A percentile compares a stretch with the other conserved stretches of the same genome.
These are phyloP conservation scores for Rhizopogon parksii DNA, from an alignment of 1,284 basidiomycete genomes.

Conservation along the genomic window DNA sequence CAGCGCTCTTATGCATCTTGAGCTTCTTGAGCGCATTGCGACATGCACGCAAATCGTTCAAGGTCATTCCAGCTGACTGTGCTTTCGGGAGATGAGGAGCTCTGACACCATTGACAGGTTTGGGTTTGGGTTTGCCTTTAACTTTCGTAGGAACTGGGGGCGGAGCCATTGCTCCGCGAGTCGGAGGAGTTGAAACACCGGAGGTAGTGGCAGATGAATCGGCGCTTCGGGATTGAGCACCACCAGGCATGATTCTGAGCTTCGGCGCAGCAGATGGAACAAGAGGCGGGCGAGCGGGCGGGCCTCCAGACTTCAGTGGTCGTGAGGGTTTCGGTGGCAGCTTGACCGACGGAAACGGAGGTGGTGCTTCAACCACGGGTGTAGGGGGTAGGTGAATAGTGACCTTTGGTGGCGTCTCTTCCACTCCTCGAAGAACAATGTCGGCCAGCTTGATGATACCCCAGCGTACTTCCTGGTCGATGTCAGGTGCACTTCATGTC, in stretches of 20 bases:
- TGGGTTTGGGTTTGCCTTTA: constrained; percentile 30
- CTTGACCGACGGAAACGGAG: constrained; percentile 47
- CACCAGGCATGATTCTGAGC: constrained; percentile 42
- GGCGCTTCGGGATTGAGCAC: constrained; percentile 18
- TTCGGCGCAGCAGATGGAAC: constrained; percentile 42
- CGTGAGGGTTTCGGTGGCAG: constrained; percentile 37
- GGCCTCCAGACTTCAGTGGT: constrained; percentile 36
- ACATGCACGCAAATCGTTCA: constrained; percentile 76
- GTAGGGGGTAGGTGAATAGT: constrained; percentile 81
- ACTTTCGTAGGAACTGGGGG: constrained; percentile 32
- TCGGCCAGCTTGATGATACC: constrained; percentile 91
- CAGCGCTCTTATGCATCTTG: constrained; percentile 61
- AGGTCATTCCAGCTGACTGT: constrained; percentile 75
- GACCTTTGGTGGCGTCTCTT: constrained; percentile 82
- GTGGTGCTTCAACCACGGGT: constrained; percentile 56
- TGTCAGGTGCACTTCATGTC: constrained; percentile 51
- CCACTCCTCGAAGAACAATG: constrained; percentile 74
- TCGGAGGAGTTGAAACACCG: constrained; percentile 21
- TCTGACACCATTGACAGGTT: constrained; percentile 32
- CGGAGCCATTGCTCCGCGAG: constrained; percentile 23
- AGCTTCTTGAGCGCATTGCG: constrained; percentile 81
- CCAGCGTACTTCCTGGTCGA: constrained; percentile 86
- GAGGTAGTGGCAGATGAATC: constrained; percentile 15
- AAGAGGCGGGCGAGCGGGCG: constrained; percentile 38
- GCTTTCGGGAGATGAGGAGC: constrained; percentile 55